Evolutionary conservation across 768 basidiomycete species (phyloP).

Genomic region (Mycena belliarum): DNA sequence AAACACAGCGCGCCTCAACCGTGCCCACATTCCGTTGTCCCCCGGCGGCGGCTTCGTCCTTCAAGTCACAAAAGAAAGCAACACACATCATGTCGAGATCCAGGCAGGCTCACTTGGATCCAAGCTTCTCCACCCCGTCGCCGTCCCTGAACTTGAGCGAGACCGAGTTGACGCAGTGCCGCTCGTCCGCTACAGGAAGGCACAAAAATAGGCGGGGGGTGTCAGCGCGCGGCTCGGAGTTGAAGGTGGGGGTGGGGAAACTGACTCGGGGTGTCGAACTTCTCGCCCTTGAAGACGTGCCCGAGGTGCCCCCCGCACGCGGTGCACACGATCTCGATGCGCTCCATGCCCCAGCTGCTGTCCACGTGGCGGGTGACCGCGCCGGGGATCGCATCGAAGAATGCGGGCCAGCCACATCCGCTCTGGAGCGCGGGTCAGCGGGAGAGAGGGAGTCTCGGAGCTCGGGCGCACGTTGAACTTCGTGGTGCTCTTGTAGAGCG

Average conservation of each 20-base stretch:
- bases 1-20: constrained; percentile 5
- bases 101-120: constrained; percentile 11
- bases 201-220: neutral
- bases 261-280: constrained; percentile 76
- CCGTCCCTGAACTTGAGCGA: constrained; percentile 76
- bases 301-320: constrained; percentile 94
- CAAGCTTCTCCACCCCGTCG: constrained; percentile 24
- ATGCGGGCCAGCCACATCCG: constrained; percentile 97
- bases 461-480: constrained; percentile 68
- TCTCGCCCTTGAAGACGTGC: constrained; percentile 94
- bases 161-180: constrained; percentile 89
- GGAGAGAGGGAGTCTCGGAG: neutral
- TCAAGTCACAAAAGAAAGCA: neutral
- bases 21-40: neutral
- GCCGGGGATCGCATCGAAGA: constrained; percentile 93
- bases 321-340: constrained; percentile 87
- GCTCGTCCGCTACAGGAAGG: constrained; percentile 61
- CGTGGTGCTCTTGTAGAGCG: constrained; percentile 84
- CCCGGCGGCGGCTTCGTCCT: neutral
- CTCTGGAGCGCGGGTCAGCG: constrained; percentile 40
- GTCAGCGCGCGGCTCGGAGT: neutral
- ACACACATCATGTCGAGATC: neutral
- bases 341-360: constrained; percentile 57
- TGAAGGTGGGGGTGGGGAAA: constrained; percentile 2
- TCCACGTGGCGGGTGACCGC: constrained; percentile 84